Conservation (phyloP, 352 stramenopile species). For the Phytophthora sansomeana region DNA sequence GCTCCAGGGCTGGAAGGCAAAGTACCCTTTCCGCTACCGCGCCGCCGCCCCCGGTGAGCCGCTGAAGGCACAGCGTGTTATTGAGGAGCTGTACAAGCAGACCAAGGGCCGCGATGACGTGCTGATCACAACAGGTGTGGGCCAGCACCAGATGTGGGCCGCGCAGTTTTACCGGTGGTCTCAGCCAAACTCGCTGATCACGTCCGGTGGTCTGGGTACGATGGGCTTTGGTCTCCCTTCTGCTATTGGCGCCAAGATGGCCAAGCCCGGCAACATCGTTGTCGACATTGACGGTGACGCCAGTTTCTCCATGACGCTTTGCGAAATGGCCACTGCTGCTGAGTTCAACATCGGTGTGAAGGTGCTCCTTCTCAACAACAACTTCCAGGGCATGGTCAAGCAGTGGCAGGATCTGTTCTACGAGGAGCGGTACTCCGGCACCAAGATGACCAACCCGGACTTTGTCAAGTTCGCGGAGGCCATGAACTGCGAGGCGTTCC, state of each 20-base stretch:
- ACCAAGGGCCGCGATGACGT: conserved; percentile 93
- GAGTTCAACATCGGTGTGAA: conserved; percentile 96
- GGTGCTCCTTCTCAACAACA: conserved; percentile 96
- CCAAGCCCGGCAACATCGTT: conserved; percentile 84
- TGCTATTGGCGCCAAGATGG: conserved; percentile 95
- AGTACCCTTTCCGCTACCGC: conserved; percentile 95
- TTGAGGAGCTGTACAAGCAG: conserved; percentile 94
- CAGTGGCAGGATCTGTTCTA: conserved; percentile 98
- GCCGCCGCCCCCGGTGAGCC: conserved; percentile 62
- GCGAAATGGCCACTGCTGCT: conserved; percentile 95
- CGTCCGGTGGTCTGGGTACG: conserved; percentile 93
- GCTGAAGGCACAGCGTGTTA: conserved; percentile 96
- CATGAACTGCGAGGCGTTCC: conserved; percentile 94
- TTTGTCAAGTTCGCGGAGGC: conserved; percentile 94
- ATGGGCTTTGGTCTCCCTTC: conserved; percentile 96
- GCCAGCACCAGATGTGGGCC: conserved; percentile 97
- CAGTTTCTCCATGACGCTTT: conserved; percentile 97
- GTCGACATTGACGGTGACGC: conserved; percentile 96
- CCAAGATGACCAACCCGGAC: conserved; percentile 93
- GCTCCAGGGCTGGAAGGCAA: conserved; percentile 90
- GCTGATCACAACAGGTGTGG: conserved; percentile 96
- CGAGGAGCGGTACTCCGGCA: conserved; percentile 93
- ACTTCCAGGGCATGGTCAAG: conserved; percentile 98
- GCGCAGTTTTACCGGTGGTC: conserved; percentile 97
- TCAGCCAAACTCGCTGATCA: conserved; percentile 94